These are phyloP conservation scores for Acacia acuminata DNA, from an alignment of 306 rosid genomes.

Conservation along the genomic window DNA sequence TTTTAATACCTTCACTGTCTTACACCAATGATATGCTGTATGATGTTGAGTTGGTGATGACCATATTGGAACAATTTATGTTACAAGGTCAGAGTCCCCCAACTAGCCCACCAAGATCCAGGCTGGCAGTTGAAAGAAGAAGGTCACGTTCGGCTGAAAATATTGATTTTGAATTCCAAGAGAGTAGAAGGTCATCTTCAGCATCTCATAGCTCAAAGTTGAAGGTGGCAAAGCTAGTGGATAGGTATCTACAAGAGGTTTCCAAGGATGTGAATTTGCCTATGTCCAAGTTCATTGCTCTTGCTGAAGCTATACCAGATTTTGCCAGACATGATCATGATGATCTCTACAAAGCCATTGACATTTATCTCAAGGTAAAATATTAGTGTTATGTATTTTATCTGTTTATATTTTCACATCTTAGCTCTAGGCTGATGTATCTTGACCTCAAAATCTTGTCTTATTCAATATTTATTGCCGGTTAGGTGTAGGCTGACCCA, in stretches of 20 bases:
- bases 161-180: slow-evolving; percentile 69
- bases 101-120: slow-evolving; percentile 74
- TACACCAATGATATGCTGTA: slow-evolving; percentile 35
- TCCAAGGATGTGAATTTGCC: slow-evolving; percentile 71
- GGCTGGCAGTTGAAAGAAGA: slow-evolving; percentile 54
- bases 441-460: slow-evolving; percentile 68
- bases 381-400: slow-evolving; percentile 8
- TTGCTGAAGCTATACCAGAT: slow-evolving; percentile 75
- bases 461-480: slow-evolving; percentile 41
- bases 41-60: slow-evolving; percentile 63
- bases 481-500: slow-evolving; percentile 53
- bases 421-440: slow-evolving; percentile 60
- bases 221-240: slow-evolving; percentile 80
- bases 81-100: slow-evolving; percentile 76
- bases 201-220: slow-evolving; percentile 72
- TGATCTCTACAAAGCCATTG: slow-evolving; percentile 81
- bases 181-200: slow-evolving; percentile 72
- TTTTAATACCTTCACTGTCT: slow-evolving; percentile 63
- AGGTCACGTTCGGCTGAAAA: slow-evolving; percentile 79
- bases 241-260: slow-evolving; percentile 74
- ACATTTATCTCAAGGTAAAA: slow-evolving; percentile 82
- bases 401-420: slow-evolving; percentile 30
- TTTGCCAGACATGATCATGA: slow-evolving; percentile 86
- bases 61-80: slow-evolving; percentile 61
- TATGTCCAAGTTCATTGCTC: slow-evolving; percentile 60